These are phyloP conservation scores for Alternaria triticimaculans DNA, from an alignment of 2,329 filamentous ascomycete genomes.

Conservation along the genomic window DNA sequence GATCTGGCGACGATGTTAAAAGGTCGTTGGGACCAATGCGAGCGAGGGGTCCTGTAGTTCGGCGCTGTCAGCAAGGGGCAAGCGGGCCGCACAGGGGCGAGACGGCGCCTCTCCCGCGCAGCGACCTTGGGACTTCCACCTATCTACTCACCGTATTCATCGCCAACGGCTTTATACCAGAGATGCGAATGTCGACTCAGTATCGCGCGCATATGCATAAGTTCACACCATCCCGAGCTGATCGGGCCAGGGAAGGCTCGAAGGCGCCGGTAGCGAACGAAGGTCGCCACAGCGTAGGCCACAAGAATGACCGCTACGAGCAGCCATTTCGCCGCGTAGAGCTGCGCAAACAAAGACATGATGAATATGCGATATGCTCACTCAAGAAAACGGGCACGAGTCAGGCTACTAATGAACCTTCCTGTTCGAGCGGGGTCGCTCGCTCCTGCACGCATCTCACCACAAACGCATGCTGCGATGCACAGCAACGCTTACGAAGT, in stretches of 20 bases:
- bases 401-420: neutral
- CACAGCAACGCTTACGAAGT: neutral
- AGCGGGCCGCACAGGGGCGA: neutral
- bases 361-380: neutral
- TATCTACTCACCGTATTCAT: slow-evolving; percentile 31
- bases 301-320: slow-evolving; percentile 4
- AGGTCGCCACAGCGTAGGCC: slow-evolving; percentile 17
- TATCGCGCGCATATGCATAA: slow-evolving; percentile 28
- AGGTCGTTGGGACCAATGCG: slow-evolving; percentile 57
- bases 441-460: neutral
- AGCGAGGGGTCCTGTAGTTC: slow-evolving; percentile 44
- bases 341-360: slow-evolving; percentile 14
- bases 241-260: slow-evolving; percentile 30
- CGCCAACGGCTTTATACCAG: slow-evolving; percentile 26
- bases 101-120: neutral
- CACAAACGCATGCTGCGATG: neutral
- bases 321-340: slow-evolving; percentile 17
- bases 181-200: slow-evolving; percentile 22
- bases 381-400: neutral
- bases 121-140: neutral
- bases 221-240: slow-evolving; percentile 30
- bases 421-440: neutral
- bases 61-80: neutral
- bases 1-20: slow-evolving; percentile 56
- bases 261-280: slow-evolving; percentile 22